Percentiles rank a stretch among this genome's conserved stretches.
Conservation (phyloP, 1,284 basidiomycete genomes). For the Chiua sp. region DNA sequence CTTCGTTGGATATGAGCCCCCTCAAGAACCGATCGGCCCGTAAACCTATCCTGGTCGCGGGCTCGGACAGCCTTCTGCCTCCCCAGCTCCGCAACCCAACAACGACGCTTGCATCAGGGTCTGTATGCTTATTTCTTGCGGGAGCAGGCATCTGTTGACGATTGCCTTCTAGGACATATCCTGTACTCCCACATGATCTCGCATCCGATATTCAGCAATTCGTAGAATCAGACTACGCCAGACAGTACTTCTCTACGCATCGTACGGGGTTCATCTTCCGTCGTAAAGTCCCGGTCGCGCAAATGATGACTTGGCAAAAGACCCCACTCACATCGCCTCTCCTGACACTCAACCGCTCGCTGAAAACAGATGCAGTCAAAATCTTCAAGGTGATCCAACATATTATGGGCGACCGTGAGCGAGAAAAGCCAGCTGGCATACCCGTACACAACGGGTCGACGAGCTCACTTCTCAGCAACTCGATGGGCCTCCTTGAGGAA, state of each 20-base stretch:
- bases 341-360: conserved; percentile 66
- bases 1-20: conserved; percentile 75
- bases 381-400: conserved; percentile 90
- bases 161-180: conserved; percentile 31
- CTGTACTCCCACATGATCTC: conserved; percentile 76
- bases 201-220: conserved; percentile 86
- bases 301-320: conserved; percentile 93
- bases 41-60: conserved; percentile 72
- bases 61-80: conserved; percentile 32
- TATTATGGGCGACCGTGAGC: conserved; percentile 90
- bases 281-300: conserved; percentile 77
- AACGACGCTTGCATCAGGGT: conserved; percentile 69
- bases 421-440: conserved; percentile 58
- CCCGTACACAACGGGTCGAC: conserved; percentile 58
- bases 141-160: conserved; percentile 7
- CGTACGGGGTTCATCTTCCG: conserved; percentile 84
- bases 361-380: conserved; percentile 80
- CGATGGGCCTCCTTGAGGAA: conserved; percentile 71
- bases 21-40: conserved; percentile 64
- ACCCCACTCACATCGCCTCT: conserved; percentile 74
- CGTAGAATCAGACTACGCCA: conserved; percentile 82
- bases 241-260: conserved; percentile 89
- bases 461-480: conserved; percentile 49
- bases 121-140: conserved; percentile 26
- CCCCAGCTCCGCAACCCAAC: conserved; percentile 36